Evolutionary conservation across 2,329 filamentous ascomycete genomes (phyloP), one percentile per base, ranked within the genome.

Genomic region (Fusarium pilosicola): DNA sequence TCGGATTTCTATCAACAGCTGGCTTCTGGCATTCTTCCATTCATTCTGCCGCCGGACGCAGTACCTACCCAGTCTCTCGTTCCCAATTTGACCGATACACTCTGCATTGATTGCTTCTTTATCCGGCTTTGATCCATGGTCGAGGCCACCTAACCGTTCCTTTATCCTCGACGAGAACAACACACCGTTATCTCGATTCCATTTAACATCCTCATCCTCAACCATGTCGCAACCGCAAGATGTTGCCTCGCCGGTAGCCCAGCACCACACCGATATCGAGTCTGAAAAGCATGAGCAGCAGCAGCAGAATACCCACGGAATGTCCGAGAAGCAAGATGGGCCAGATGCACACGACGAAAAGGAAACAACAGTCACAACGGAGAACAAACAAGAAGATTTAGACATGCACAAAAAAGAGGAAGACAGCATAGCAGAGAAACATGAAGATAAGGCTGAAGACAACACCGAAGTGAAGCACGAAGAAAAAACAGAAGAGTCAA

Each of bases 221-320:
- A 42, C 65, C 75, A 83, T 83, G 82, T 78, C 81, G 72, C 80
- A 82, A 74, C 76, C 74, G 61, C 79, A 79, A 65, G 79, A 81
- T 56, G 71, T 68, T 67, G 75, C 74, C 61, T 78, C 78, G 48
- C 71, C 75, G 59, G 74, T 74, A 66, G 59, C 68, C 42, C 62
- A 74, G 58, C 51, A 61, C 17, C 64, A 68, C 46, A 38, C 54
- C 51, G 57, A 70, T 30, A 42, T 32, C n/a, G 62, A 70, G 15
- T 51, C 63, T 28, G 57, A 73, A 48, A 62, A 75, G 34, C 60
- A 71, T 39, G 63, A 73, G 44, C 62, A 30, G 44, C 44, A 45
- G 51, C 34, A 54, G 56, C 61, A 66, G 41, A 20, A 63, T 48
- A 58, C 34, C 34, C 28, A 55, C n/a, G 48, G 48, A 22, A 18